Base-by-base conservation (phyloP, 768 basidiomycete species). In the Pisolithus marmoratus region DNA sequence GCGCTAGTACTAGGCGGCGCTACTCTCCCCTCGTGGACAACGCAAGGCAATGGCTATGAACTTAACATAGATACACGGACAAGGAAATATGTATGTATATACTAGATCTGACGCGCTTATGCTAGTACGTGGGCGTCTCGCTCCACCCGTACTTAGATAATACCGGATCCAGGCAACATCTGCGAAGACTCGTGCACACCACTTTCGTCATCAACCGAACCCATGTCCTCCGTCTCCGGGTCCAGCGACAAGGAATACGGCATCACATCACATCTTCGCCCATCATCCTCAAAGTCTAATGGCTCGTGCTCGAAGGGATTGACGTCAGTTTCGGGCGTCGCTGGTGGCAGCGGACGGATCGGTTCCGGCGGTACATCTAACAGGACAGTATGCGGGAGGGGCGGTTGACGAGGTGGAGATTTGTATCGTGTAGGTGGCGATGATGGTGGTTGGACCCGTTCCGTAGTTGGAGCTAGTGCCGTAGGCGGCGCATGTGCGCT, bases 111-210 rank as follows among this genome's bases (percentile, higher is more conserved):
- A 36, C 20, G 26, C 14, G n/a, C 50, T 41, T 36, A 24, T 38
- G 11, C 29, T 31, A 27, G 5, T 27, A 27, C 26, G 26, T 27
- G 26, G 26, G 26, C 26, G 26, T 24, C 38, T 15, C 38, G 20
- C 14, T 24, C 24, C 4, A 17, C n/a, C 42, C 19, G 44, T 26
- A 38, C 20, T 70, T 58, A 74, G 54, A 72, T 75, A 44, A 75
- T 49, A 38, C 71, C 74, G 23, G 73, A 74, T 26, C 74, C 74
- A 22, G 74, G 74, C 65, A 75, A 73, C 49, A 75, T 40, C 54
- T 64, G 73, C 14, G 70, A 71, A 40, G 63, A 67, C 53, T 69
- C 72, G 38, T 51, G 60, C 14, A 48, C 58, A 38, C 62, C 60
- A 24, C 56, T 54, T 24, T 61, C 64, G 14, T 60, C 60, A 19